Base-by-base conservation (phyloP, 2,329 filamentous ascomycete species). In the Epichloe scottii region DNA sequence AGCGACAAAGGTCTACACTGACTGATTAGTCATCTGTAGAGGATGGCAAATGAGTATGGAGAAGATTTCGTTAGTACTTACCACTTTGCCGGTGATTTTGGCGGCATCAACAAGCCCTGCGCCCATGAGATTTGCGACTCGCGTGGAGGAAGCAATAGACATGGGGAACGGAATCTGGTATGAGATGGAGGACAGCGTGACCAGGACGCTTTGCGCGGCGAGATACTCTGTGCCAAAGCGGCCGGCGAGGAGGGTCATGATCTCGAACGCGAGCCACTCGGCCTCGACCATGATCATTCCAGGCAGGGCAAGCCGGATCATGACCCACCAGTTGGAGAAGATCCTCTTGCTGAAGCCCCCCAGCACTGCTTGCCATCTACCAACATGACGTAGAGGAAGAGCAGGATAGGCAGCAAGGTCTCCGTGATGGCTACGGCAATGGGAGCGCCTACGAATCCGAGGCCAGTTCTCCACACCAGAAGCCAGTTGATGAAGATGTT, bases 101-200 rank as follows among this genome's bases (percentile, higher is more conserved):
- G 90, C 90, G 0, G 90, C 86, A 44, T 84, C 82, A 2, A 87
- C 82, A 11, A 96, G 75, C 1, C 84, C 85, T 0, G 91, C 90
- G 8, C 91, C 93, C 55, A 97, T 94, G 35, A 97, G 71, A 60
- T 96, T 97, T 17, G 90, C 91, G 14, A 96, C 81, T 1, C 91
- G 83, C 0, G 91, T 97, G 12, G 85, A 91, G 0, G 85, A 82
- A 3, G 91, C 90, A 52, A 97, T 91, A 34, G 85, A 87, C 54
- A 96, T 79, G 0, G 91, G 87, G 70, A 97, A 97, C 0, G 91
- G 89, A 46, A 97, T 83, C 66, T 95, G 89, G 71, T 89, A 97
- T 0, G 87, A 88, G 23, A 95, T 80, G 10, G 83, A 81, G 0
- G 84, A 82, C 44, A 95, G 73, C 0, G 86, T 93, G 21, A 84